Evolutionary conservation across 257 asterid genomes (phyloP).

Genomic region (Ilex aquifolium): DNA sequence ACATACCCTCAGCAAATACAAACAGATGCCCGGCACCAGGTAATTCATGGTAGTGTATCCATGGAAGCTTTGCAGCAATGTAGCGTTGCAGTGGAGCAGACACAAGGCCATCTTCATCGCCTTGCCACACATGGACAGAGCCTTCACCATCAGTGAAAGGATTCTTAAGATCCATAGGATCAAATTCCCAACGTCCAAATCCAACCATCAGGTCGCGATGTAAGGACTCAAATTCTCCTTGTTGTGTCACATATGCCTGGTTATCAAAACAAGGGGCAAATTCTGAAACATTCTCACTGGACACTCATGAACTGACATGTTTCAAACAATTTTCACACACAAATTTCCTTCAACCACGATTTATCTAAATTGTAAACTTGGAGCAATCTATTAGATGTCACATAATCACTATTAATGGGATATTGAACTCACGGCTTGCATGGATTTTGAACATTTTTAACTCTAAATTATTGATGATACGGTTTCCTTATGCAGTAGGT

Average conservation of each 20-base stretch:
- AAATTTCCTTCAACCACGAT: no score
- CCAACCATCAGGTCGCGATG: conserved; percentile 62
- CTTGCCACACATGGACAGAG: conserved; percentile 71
- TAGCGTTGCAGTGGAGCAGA: conserved; percentile 52
- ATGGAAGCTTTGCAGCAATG: conserved; percentile 54
- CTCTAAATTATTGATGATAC: no score
- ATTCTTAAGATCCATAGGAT: conserved; percentile 58
- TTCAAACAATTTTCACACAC: no score
- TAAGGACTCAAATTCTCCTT: conserved; percentile 55
- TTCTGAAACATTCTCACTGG: not conserved
- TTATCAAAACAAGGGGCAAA: not conserved
- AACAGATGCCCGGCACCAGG: conserved; percentile 41
- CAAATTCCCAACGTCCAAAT: conserved; percentile 63
- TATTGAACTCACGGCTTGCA: no score
- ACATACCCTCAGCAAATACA: conserved; percentile 11
- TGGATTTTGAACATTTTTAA: no score
- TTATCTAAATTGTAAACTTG: no score
- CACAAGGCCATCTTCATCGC: conserved; percentile 64
- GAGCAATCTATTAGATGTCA: no score
- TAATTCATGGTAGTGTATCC: conserved; percentile 46
- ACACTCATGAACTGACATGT: no score
- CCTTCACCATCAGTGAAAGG: conserved; percentile 37
- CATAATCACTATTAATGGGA: no score
- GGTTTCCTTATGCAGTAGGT: no score
- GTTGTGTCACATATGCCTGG: conserved; percentile 54